Conservation (phyloP, 1,284 basidiomycete species). For the Kwoniella shivajii region DNA sequence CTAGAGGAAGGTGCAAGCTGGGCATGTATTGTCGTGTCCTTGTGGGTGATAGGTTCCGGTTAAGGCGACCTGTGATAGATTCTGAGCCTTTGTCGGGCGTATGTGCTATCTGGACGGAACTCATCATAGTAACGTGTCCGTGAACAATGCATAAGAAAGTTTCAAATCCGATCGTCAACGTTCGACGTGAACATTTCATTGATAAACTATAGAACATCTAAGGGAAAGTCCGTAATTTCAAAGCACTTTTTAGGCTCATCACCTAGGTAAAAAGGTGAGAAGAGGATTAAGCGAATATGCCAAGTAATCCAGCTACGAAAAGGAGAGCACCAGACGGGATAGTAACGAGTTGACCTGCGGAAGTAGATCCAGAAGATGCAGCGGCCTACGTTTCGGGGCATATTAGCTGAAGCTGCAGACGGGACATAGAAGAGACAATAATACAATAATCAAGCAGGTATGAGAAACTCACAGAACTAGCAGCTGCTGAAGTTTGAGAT, state of each 20-base stretch:
- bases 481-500: not conserved
- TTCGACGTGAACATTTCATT: not conserved
- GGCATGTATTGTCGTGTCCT: too few relatives aligned
- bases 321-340: slow-evolving; percentile 5
- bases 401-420: not conserved
- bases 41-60: too few relatives aligned
- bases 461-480: slow-evolving; percentile 9
- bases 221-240: not conserved
- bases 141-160: too few relatives aligned
- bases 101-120: not conserved
- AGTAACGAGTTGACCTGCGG: not conserved
- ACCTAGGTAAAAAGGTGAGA: not conserved
- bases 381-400: not conserved
- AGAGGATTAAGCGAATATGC: not conserved
- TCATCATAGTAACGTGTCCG: not conserved
- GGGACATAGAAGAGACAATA: not conserved
- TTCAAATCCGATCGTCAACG: too few relatives aligned
- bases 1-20: too few relatives aligned
- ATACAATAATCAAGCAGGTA: too few relatives aligned
- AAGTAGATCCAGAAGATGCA: not conserved
- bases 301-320: slow-evolving; percentile 4
- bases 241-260: not conserved
- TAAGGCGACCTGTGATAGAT: too few relatives aligned
- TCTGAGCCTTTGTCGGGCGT: too few relatives aligned
- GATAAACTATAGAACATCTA: not conserved